Percentiles rank a stretch among this genome's conserved stretches.
These are phyloP conservation scores for Cryptococcus neoformans DNA, from an alignment of 1,284 basidiomycete species.

Conservation along the genomic window DNA sequence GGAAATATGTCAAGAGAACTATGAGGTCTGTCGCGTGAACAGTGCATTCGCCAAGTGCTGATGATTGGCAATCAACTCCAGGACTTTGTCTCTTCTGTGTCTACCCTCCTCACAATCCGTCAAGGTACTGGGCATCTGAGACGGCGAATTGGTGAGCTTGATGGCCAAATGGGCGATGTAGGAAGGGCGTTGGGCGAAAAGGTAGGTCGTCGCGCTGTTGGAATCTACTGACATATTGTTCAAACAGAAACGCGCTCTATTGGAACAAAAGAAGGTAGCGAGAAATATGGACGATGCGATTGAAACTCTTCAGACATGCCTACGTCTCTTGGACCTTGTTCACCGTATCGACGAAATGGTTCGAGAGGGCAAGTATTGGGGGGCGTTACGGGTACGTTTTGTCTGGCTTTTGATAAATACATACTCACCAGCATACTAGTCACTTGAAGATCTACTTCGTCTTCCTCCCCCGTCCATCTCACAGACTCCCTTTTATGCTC, in stretches of 20 bases:
- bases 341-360: slow-evolving; percentile 92
- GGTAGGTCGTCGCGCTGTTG: slow-evolving; percentile 24
- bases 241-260: slow-evolving; percentile 67
- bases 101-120: slow-evolving; percentile 90
- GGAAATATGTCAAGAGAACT: slow-evolving; percentile 90
- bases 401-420: slow-evolving; percentile 17
- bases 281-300: slow-evolving; percentile 95
- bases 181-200: slow-evolving; percentile 84
- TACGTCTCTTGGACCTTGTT: slow-evolving; percentile 91
- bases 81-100: slow-evolving; percentile 95
- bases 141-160: slow-evolving; percentile 57
- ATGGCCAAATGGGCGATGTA: slow-evolving; percentile 60
- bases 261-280: slow-evolving; percentile 88
- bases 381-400: slow-evolving; percentile 80
- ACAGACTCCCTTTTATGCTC: slow-evolving; percentile 89
- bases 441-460: slow-evolving; percentile 87
- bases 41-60: neutral
- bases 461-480: slow-evolving; percentile 87
- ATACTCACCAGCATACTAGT: slow-evolving; percentile 63
- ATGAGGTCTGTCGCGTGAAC: slow-evolving; percentile 57
- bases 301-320: slow-evolving; percentile 86
- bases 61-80: slow-evolving; percentile 16
- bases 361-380: slow-evolving; percentile 89
- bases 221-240: neutral
- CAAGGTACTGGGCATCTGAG: slow-evolving; percentile 58